These are phyloP conservation scores for Penicillium sp. DNA, from an alignment of 2,329 filamentous ascomycete species.

Conservation along the genomic window DNA sequence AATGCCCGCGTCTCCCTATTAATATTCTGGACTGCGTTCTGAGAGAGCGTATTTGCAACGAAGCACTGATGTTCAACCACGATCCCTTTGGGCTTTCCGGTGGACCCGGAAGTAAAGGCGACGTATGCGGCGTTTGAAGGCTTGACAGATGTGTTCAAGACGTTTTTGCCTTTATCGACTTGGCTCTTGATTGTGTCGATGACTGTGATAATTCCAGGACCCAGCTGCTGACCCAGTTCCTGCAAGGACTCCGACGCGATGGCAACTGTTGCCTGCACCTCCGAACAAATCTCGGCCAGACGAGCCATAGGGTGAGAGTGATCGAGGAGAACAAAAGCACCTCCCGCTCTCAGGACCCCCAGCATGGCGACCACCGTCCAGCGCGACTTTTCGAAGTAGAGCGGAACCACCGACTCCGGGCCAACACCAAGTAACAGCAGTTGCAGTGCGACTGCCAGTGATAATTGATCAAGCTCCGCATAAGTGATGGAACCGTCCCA, in stretches of 20 bases:
- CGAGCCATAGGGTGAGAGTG: not conserved
- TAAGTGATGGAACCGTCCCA: conserved; percentile 20
- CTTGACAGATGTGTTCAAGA: not conserved
- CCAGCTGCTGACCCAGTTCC: not conserved
- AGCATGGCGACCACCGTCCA: conserved; percentile 13
- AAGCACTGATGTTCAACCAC: conserved; percentile 35
- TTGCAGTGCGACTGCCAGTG: not conserved
- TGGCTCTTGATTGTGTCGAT: not conserved
- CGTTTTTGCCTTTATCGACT: not conserved
- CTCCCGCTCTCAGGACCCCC: conserved; percentile 13
- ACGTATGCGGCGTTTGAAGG: conserved; percentile 34
- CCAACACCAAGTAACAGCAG: conserved; percentile 5
- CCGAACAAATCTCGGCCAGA: not conserved
- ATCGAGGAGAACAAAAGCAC: conserved; percentile 12
- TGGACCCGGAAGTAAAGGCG: conserved; percentile 48
- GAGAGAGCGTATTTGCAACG: not conserved
- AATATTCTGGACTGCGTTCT: conserved; percentile 47
- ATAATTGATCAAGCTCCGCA: conserved; percentile 2
- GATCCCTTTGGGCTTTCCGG: conserved; percentile 47
- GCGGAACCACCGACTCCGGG: conserved; percentile 7
- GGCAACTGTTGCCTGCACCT: not conserved
- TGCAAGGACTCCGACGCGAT: not conserved
- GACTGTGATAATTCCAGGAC: not conserved
- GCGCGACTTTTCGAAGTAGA: conserved; percentile 14
- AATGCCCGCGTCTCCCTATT: conserved; percentile 39